Base-by-base conservation (phyloP, 495 filamentous ascomycete species). In the Penicillium cataractarum region DNA sequence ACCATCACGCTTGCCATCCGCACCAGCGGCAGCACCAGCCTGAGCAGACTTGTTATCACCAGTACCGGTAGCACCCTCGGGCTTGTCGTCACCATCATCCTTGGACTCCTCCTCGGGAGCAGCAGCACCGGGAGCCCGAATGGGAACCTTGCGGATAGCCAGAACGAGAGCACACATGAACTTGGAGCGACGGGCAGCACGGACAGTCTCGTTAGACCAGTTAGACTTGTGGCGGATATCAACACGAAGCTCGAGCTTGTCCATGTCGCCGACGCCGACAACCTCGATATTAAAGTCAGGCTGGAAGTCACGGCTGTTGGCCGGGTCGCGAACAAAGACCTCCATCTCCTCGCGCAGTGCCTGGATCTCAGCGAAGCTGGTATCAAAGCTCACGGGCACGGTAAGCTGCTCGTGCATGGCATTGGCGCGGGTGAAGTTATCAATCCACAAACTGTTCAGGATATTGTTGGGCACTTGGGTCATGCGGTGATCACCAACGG, bases 131-230 rank as follows among this genome's bases (percentile, higher is more conserved):
- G 94, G 93, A 26, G 76, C 86, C 66, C 93, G 88, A 70, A 99
- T 96, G 5, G 92, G 92, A 17, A 99, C 84, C 74, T 87, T 90
- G 75, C 91, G 90, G 37, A 97, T 80, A 9, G 95, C 93, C 10
- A 92, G 78, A 7, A 96, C 88, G 42, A 99, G 82, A 4, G 95
- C 95, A 69, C 93, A 97, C 87, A 98, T 95, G 79, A 99, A 97
- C 74, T 96, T 97, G 69, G 91, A 95, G 57, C 93, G 89, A 44
- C 95, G 88, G 17, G 90, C 84, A 24, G 90, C 86, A 24, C 94
- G 89, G 40, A 98, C 82, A 31, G 86, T 83, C 62, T 97, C 94
- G 73, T 96, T 97, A 49, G 93, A 87, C 95, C 95, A 99, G 78
- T 98, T 99, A 63, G 89, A 90, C 71, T 97, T 97, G 81, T 97